Conservation (phyloP, 2,329 filamentous ascomycete species). For the Huntiella savannae region DNA sequence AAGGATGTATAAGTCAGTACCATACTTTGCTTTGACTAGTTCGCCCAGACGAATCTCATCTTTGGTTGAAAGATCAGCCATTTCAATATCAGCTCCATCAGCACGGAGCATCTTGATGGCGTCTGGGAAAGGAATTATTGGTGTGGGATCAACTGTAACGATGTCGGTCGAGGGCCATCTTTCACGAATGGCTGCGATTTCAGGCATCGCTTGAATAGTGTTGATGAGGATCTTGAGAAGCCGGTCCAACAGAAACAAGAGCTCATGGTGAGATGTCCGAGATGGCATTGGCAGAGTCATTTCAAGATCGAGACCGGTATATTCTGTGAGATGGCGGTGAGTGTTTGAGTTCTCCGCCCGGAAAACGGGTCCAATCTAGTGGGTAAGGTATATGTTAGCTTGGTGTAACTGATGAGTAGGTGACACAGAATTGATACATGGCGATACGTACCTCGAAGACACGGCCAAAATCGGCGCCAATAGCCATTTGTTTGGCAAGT, state of each 20-base stretch:
- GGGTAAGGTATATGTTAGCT: neutral
- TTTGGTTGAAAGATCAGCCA: constrained; percentile 63
- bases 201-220: constrained; percentile 29
- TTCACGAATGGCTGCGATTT: constrained; percentile 61
- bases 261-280: constrained; percentile 58
- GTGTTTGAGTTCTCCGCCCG: constrained; percentile 92
- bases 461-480: constrained; percentile 71
- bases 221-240: constrained; percentile 56
- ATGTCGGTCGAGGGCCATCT: constrained; percentile 77
- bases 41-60: constrained; percentile 75
- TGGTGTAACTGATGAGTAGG: neutral
- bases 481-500: constrained; percentile 80
- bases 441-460: constrained; percentile 50
- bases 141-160: constrained; percentile 71
- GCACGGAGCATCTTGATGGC: constrained; percentile 67
- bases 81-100: constrained; percentile 52
- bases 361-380: constrained; percentile 61
- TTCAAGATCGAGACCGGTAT: constrained; percentile 80
- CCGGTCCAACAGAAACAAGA: constrained; percentile 57
- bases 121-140: constrained; percentile 60
- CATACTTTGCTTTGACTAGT: constrained; percentile 68
- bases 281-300: constrained; percentile 59
- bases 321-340: constrained; percentile 83
- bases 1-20: constrained; percentile 81
- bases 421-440: neutral